These are phyloP conservation scores for Dryas octopetala DNA, from an alignment of 306 rosid species.

Conservation along the genomic window DNA sequence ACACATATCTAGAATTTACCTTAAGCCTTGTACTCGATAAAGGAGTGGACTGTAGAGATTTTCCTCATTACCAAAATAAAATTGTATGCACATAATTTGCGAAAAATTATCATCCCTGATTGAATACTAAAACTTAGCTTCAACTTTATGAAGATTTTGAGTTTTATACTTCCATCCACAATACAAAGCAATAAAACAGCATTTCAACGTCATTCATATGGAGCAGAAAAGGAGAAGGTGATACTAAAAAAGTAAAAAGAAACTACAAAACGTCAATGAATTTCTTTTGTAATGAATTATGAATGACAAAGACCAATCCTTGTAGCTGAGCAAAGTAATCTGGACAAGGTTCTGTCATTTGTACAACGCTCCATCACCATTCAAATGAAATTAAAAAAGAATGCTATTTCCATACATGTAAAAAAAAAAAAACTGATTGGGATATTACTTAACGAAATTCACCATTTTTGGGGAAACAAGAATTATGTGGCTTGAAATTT, in stretches of 20 bases:
- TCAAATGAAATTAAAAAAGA: neutral
- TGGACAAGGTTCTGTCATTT: neutral
- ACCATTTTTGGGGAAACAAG: neutral
- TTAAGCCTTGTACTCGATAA: too few species aligned
- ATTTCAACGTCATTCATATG: neutral
- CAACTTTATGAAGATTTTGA: too few species aligned
- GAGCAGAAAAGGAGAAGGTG: too few species aligned
- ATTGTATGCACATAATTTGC: too few species aligned
- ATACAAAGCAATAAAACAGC: neutral
- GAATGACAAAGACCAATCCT: neutral
- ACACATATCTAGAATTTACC: too few species aligned
- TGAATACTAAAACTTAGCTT: too few species aligned
- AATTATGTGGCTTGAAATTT: neutral
- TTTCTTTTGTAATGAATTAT: conserved; percentile 9
- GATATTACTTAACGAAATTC: neutral
- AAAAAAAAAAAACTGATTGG: neutral
- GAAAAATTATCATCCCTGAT: too few species aligned
- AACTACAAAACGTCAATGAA: neutral
- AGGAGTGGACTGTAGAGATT: too few species aligned
- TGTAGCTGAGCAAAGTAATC: neutral
- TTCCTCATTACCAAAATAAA: too few species aligned
- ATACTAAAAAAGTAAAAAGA: neutral
- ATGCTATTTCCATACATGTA: neutral
- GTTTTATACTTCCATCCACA: neutral
- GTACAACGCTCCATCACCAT: neutral